These are phyloP conservation scores for Furcasterigmium furcatum DNA, from an alignment of 2,329 filamentous ascomycete species.

Conservation along the genomic window DNA sequence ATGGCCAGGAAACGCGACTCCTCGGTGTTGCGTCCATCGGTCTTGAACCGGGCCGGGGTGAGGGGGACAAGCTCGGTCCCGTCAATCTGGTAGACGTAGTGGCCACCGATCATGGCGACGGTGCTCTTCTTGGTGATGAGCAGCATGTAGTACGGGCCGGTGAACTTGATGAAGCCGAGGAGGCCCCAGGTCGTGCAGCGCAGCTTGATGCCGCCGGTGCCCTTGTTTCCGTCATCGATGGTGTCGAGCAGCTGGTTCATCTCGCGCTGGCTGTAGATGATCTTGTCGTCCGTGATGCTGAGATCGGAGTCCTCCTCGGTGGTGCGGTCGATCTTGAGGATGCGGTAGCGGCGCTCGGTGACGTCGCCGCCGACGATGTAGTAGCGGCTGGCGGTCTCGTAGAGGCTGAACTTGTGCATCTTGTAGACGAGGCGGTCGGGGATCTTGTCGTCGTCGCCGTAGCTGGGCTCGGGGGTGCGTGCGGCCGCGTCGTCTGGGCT, in stretches of 20 bases:
- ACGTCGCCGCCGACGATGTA: conserved; percentile 94
- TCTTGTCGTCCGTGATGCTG: conserved; percentile 88
- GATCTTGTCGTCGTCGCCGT: conserved; percentile 18
- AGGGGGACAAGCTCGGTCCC: conserved; percentile 88
- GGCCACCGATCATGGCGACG: conserved; percentile 92
- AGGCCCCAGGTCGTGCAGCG: conserved; percentile 92
- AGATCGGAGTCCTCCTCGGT: conserved; percentile 72
- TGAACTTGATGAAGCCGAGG: conserved; percentile 93
- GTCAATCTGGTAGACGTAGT: conserved; percentile 94
- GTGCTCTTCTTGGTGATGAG: conserved; percentile 94
- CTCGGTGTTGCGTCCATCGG: conserved; percentile 78
- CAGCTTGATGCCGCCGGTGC: conserved; percentile 83
- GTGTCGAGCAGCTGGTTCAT: conserved; percentile 92
- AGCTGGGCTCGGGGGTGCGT: conserved; percentile 22
- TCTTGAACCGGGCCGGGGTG: conserved; percentile 70
- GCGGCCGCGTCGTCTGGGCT: conserved; percentile 47
- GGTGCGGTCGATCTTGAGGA: conserved; percentile 92
- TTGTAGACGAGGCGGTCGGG: conserved; percentile 44
- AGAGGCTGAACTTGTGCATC: conserved; percentile 98
- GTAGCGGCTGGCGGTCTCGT: conserved; percentile 90
- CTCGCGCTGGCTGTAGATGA: conserved; percentile 86
- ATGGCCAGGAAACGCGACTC: conserved; percentile 88
- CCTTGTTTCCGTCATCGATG: conserved; percentile 92
- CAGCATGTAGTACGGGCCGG: conserved; percentile 94
- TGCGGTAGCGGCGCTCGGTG: conserved; percentile 81